Base-by-base conservation (phyloP, 352 stramenopile species). In the Thalassiosira livingstoniorum region DNA sequence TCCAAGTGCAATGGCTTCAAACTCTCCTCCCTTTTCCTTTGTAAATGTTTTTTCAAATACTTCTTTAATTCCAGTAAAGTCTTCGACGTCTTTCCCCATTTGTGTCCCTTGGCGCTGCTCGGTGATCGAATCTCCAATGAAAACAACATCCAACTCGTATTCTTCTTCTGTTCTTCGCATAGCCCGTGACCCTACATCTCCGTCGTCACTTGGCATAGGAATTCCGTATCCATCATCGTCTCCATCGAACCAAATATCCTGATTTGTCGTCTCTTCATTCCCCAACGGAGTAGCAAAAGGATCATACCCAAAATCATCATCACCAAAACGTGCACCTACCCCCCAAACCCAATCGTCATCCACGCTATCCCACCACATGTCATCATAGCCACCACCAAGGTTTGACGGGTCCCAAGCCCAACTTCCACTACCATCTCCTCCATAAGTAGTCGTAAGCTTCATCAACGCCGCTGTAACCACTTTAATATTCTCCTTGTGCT, bases 11-110 rank as follows among this genome's bases (percentile, higher is more conserved):
- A 93, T 67, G 31, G 72, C 86, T 29, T 92, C 79, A 71, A 85
- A 85, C 0, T 87, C 62, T 35, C 76, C 85, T 42, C 85, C 85
- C 66, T 83, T 77, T 5, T 70, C 73, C 35, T 70, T 87, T 3
- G 64, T 85, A 79, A 93, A 91, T 10, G 71, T 87, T 58, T 91
- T 89, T 39, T 89, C 67, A 75, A 91, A 91, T 29, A 83, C 66
- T 37, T 83, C 63, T 60, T 83, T 73, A 69, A 86, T 82, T 11
- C 51, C 74, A 32, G 72, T 58, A 32, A 76, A 83, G 27, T 80
- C 70, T 3, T 45, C 27, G 47, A 68, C 43, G 35, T 65, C 47
- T 45, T 51, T 79, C 45, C 75, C 69, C 45, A 76, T 62, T 3
- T 39, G n/a, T 1, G 81, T 91, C 31, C 86, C 88, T 60, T 84